Conservation (phyloP, 345 rosid species). For the Triadica sebifera region DNA sequence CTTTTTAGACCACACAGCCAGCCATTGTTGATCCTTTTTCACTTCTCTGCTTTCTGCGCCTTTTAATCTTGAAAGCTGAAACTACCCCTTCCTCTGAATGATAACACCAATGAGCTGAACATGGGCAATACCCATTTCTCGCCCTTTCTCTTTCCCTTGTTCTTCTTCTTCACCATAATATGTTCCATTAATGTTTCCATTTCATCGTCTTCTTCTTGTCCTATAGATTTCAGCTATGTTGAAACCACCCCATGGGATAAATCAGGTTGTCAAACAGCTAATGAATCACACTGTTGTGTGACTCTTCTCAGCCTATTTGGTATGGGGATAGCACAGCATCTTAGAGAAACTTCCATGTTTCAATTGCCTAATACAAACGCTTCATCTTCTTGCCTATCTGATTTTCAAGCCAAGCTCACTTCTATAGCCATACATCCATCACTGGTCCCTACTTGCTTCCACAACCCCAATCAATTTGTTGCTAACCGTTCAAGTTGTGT, state of each 20-base stretch:
- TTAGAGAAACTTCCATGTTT: conserved; percentile 47
- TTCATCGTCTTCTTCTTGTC: conserved; percentile 39
- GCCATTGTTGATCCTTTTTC: not conserved
- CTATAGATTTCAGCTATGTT: conserved; percentile 51
- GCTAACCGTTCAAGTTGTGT: conserved; percentile 38
- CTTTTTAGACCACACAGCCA: not conserved
- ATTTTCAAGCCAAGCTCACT: conserved; percentile 33
- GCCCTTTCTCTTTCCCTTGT: conserved; percentile 15
- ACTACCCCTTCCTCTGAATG: not conserved
- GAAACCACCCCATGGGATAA: conserved; percentile 56
- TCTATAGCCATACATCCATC: conserved; percentile 34
- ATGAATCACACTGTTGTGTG: conserved; percentile 40
- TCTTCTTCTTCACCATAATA: conserved; percentile 13
- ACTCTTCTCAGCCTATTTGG: conserved; percentile 54
- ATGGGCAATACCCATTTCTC: conserved; percentile 18
- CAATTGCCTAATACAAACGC: conserved; percentile 31
- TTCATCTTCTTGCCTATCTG: conserved; percentile 44
- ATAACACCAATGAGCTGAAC: not conserved
- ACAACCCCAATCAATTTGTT: conserved; percentile 36
- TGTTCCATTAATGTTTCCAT: conserved; percentile 10
- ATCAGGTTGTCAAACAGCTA: conserved; percentile 31
- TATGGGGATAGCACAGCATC: conserved; percentile 47
- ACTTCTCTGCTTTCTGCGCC: not conserved
- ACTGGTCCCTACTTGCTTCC: conserved; percentile 41
- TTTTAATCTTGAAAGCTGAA: not conserved